Evolutionary conservation across 164 flowering plant genomes (phyloP), one percentile per base, ranked within the genome.

Genomic region (Warburgia ugandensis): DNA sequence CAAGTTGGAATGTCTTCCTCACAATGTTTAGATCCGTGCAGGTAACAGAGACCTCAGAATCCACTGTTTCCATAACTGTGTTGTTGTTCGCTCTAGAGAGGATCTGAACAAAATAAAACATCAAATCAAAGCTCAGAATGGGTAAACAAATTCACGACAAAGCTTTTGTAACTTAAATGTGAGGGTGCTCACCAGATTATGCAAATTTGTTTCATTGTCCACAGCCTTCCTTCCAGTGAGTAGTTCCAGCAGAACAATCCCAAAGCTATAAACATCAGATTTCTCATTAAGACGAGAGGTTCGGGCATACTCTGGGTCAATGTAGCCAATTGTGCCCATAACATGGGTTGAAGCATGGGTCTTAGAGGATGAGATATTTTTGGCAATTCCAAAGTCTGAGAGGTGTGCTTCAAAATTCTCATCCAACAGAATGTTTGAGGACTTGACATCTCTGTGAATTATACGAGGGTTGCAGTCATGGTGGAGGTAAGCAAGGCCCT

Each of bases 181-280:
- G 6, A 39, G 17, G 14, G 13, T 32, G 51, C 66, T 38, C 52
- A 92, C 98, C 96, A 83, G 68, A 50, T 92, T 95, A 67, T 78
- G 98, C 80, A 92, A 62, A 69, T 92, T 88, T 2, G 69, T 70
- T 4, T 85, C 91, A 40, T 85, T 75, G 62, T 88, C 96, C 16
- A 92, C 98, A 23, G 96, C 91, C 52, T 85, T 92, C 60, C 68
- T 88, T 37, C 98, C 96, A 1, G 98, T 92, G 27, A 92, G 73
- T 11, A 87, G 81, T 70, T 92, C 98, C 33, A 92, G 71, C 44
- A 92, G 95, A 37, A 92, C 98, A 50, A 92, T 64, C 13, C 96
- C 98, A 58, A 85, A 92, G 71, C 98, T 92, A 55, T 92, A 92
- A 6, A 92, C 86, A 68, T 92, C 96, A 0, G 98, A 92, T 37